phyloP scores from a whole-genome alignment of 192 early-diverging fungal genomes.

The Podila horticola region DNA sequence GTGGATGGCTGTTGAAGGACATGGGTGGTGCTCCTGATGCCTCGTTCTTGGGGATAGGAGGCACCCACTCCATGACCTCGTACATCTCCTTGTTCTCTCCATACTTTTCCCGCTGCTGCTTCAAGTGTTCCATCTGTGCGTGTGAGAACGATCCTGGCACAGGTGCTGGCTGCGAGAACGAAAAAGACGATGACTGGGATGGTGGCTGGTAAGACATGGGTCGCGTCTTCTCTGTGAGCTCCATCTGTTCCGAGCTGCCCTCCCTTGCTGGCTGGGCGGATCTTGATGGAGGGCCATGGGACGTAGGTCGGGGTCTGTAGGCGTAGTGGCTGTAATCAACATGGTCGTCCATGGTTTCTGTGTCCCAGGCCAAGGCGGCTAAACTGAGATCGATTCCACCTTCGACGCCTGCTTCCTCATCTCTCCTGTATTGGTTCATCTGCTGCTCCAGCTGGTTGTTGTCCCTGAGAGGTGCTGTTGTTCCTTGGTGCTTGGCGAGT shows the following conservation, averaged over 20 bases:
- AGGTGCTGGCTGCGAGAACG: slow-evolving; percentile 1
- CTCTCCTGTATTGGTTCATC: slow-evolving; percentile 17
- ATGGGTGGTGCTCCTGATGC: neutral
- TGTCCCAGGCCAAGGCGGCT: slow-evolving; percentile 42
- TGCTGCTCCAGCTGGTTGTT: slow-evolving; percentile 37
- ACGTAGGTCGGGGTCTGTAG: slow-evolving; percentile 30
- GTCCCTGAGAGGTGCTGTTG: slow-evolving; percentile 22
- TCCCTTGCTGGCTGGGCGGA: neutral
- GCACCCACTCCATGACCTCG: slow-evolving; percentile 36
- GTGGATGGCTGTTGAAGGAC: neutral
- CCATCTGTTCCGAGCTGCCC: slow-evolving; percentile 22
- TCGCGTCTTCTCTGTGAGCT: slow-evolving; percentile 34
- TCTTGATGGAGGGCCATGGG: slow-evolving; percentile 16
- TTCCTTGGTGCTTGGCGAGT: slow-evolving; percentile 25
- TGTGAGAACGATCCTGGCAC: slow-evolving; percentile 41
- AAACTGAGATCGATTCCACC: slow-evolving; percentile 34
- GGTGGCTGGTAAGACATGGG: neutral
- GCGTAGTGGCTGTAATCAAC: slow-evolving; percentile 48
- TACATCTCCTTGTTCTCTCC: slow-evolving; percentile 31
- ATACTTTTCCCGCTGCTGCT: slow-evolving; percentile 26
- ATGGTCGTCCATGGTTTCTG: slow-evolving; percentile 40
- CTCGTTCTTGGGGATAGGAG: slow-evolving; percentile 2
- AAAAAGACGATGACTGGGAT: neutral
- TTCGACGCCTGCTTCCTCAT: slow-evolving; percentile 14
- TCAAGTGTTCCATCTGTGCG: slow-evolving; percentile 36